Percentiles rank a stretch among this genome's conserved stretches.
phyloP scores from a whole-genome alignment of 2,329 filamentous ascomycete genomes.

The Emmonsiellopsis sp. region DNA sequence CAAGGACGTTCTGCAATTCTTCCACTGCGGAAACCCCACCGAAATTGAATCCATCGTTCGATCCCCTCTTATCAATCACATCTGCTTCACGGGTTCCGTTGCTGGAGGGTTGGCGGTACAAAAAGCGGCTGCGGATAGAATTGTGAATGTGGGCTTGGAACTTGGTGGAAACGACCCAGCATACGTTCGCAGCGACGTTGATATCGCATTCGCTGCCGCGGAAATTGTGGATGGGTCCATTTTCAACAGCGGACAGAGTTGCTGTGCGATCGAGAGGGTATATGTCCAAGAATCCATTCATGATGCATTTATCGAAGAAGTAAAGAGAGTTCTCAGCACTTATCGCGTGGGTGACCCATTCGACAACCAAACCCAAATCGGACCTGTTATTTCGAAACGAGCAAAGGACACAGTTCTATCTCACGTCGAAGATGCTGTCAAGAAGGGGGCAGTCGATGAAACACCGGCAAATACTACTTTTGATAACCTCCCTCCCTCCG shows the following conservation, averaged over 20 bases:
- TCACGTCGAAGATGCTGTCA: constrained; percentile 73
- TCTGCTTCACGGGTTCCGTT: constrained; percentile 93
- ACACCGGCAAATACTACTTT: constrained; percentile 80
- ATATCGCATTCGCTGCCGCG: constrained; percentile 81
- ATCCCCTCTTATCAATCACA: constrained; percentile 64
- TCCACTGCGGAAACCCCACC: constrained; percentile 73
- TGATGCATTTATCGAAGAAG: constrained; percentile 68
- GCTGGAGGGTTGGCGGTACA: constrained; percentile 80
- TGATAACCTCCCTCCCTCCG: constrained; percentile 59
- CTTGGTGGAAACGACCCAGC: constrained; percentile 93
- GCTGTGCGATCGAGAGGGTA: constrained; percentile 83
- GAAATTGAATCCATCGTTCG: constrained; percentile 71
- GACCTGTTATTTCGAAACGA: constrained; percentile 76
- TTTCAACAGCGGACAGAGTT: constrained; percentile 98
- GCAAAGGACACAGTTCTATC: constrained; percentile 67
- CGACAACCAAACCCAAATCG: constrained; percentile 69
- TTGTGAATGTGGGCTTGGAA: constrained; percentile 81
- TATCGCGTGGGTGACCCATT: constrained; percentile 87
- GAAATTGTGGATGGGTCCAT: constrained; percentile 94
- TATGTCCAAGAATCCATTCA: constrained; percentile 83
- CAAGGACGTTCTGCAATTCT: constrained; percentile 76
- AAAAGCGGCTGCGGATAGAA: constrained; percentile 70
- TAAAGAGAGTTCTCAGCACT: constrained; percentile 68
- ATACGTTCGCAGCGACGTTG: constrained; percentile 77
- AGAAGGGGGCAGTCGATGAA: constrained; percentile 72